A percentile compares a stretch with the other conserved stretches of the same genome.
Evolutionary conservation across 2,329 filamentous ascomycete species (phyloP).

Genomic region (Xylaria multiplex): DNA sequence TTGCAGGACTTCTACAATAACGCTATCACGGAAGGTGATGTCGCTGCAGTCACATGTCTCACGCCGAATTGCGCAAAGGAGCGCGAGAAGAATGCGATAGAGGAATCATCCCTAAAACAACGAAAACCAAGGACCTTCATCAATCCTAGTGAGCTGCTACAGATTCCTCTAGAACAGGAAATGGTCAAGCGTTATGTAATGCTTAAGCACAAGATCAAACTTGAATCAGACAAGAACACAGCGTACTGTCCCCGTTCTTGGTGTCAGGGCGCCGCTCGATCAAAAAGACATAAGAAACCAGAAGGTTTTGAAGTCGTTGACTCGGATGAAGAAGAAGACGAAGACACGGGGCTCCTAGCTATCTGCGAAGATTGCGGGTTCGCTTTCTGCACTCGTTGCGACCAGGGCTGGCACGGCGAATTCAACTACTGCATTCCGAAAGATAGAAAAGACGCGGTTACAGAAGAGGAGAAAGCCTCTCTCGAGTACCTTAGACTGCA

Average conservation of each 20-base stretch:
- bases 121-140: constrained; percentile 74
- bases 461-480: constrained; percentile 85
- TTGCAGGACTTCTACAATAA: constrained; percentile 89
- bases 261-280: constrained; percentile 89
- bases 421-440: constrained; percentile 75
- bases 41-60: constrained; percentile 82
- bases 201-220: constrained; percentile 89
- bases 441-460: constrained; percentile 74
- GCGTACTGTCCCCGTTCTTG: constrained; percentile 92
- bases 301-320: constrained; percentile 70
- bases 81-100: constrained; percentile 52
- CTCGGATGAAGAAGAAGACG: constrained; percentile 64
- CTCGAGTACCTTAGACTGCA: constrained; percentile 83
- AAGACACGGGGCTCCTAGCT: constrained; percentile 70
- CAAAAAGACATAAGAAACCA: constrained; percentile 77
- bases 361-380: constrained; percentile 91
- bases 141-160: constrained; percentile 83
- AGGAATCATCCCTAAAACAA: constrained; percentile 52
- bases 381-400: constrained; percentile 81
- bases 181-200: constrained; percentile 86
- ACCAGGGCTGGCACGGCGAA: constrained; percentile 91
- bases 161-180: constrained; percentile 76
- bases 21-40: constrained; percentile 85
- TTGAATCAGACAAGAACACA: constrained; percentile 91
- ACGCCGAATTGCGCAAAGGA: constrained; percentile 80